Conservation (phyloP, 495 filamentous ascomycete species). For the Aspergillus saccharolyticus region DNA sequence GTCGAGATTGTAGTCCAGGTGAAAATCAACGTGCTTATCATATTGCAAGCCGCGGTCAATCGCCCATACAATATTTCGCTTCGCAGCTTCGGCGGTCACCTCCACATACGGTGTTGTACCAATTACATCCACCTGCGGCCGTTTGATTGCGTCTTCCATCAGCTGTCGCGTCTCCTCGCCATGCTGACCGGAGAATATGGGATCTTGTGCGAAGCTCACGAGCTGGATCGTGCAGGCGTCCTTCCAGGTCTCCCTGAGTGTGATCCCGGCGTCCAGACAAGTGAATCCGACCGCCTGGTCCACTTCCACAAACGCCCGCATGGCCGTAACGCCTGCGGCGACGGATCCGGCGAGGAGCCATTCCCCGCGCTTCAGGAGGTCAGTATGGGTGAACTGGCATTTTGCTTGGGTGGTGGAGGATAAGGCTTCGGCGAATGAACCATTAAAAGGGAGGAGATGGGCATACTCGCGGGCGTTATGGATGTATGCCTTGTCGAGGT, state of each 20-base stretch:
- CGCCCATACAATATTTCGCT: slow-evolving; percentile 61
- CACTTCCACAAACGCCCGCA: slow-evolving; percentile 72
- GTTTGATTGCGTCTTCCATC: slow-evolving; percentile 43
- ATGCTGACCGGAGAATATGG: slow-evolving; percentile 54
- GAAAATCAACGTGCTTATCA: slow-evolving; percentile 62
- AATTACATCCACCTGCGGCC: slow-evolving; percentile 50
- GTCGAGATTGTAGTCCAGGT: slow-evolving; percentile 68
- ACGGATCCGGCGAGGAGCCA: slow-evolving; percentile 66
- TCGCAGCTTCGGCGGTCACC: slow-evolving; percentile 37
- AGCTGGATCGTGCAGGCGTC: slow-evolving; percentile 59
- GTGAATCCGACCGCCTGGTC: slow-evolving; percentile 55
- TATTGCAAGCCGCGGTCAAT: slow-evolving; percentile 42
- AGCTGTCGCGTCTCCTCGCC: slow-evolving; percentile 42
- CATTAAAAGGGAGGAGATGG: slow-evolving; percentile 52
- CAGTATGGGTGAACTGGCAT: slow-evolving; percentile 49
- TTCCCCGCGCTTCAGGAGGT: slow-evolving; percentile 58
- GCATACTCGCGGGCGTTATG: slow-evolving; percentile 53
- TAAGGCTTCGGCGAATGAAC: slow-evolving; percentile 65
- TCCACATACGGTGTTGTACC: slow-evolving; percentile 74
- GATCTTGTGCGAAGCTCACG: slow-evolving; percentile 69
- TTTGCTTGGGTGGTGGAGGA: slow-evolving; percentile 58
- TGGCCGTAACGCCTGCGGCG: slow-evolving; percentile 60
- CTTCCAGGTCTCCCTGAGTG: slow-evolving; percentile 52
- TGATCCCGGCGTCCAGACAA: slow-evolving; percentile 55
- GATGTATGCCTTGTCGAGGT: slow-evolving; percentile 71